These are phyloP conservation scores for Passiflora organensis DNA, from an alignment of 345 rosid species.

Conservation along the genomic window DNA sequence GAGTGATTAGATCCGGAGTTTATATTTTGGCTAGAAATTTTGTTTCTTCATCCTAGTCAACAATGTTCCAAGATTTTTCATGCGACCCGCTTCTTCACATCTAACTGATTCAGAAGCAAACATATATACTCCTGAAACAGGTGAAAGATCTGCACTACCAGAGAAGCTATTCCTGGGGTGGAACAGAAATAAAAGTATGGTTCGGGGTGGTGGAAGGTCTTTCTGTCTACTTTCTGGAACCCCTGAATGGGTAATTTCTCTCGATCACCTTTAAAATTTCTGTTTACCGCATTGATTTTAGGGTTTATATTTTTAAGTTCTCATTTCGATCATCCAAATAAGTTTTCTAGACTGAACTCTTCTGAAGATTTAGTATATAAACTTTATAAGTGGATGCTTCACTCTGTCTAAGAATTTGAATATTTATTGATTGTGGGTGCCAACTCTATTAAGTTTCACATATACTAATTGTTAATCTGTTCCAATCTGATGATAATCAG, in stretches of 20 bases:
- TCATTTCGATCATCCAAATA: not conserved
- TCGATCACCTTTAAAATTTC: not conserved
- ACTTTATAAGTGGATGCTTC: no score
- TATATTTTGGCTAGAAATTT: no score
- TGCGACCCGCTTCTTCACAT: not conserved
- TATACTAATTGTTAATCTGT: no score
- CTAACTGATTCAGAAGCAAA: not conserved
- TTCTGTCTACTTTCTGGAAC: conserved; percentile 85
- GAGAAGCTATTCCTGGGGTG: conserved; percentile 76
- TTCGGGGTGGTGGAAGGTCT: conserved; percentile 86
- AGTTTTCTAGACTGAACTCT: not conserved
- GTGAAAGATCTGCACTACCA: conserved; percentile 61
- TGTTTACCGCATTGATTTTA: not conserved
- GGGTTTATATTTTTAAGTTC: not conserved
- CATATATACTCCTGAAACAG: conserved; percentile 31
- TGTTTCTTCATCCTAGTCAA: no score
- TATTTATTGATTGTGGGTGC: no score
- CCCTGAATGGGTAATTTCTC: conserved; percentile 66
- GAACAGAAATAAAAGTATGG: conserved; percentile 88
- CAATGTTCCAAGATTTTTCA: no score
- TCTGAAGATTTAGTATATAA: no score
- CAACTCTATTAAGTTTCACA: no score
- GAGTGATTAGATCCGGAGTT: no score
- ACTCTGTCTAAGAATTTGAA: no score
- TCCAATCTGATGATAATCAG: no score